Conservation (phyloP, 1,284 basidiomycete species). For the Mycena sp. region DNA sequence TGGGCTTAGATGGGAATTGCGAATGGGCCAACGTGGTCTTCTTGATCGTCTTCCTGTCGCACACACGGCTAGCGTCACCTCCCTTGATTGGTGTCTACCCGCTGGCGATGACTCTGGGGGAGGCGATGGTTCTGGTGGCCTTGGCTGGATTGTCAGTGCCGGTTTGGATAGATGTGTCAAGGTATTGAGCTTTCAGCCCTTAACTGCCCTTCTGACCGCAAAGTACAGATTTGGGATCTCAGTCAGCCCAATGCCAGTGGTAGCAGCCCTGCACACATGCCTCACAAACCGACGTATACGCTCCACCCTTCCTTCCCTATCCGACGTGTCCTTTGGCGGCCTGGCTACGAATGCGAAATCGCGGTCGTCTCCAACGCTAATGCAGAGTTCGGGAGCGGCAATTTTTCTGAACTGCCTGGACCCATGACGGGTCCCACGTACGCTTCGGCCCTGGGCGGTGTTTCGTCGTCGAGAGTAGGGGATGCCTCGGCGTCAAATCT, state of each 20-base stretch:
- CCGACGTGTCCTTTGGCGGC: constrained; percentile 82
- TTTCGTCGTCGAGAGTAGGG: not conserved
- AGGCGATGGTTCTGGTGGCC: constrained; percentile 40
- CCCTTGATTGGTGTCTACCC: constrained; percentile 77
- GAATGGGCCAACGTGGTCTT: constrained; percentile 74
- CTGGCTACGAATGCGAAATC: constrained; percentile 82
- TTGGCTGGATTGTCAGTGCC: constrained; percentile 86
- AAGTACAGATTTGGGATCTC: constrained; percentile 82
- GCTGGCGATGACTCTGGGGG: constrained; percentile 37
- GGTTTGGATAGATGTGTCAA: constrained; percentile 87
- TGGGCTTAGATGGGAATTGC: constrained; percentile 76
- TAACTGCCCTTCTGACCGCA: constrained; percentile 4
- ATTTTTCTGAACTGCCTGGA: constrained; percentile 41
- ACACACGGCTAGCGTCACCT: constrained; percentile 79
- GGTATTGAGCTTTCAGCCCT: constrained; percentile 48
- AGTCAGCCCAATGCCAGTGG: constrained; percentile 54
- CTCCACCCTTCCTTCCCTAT: constrained; percentile 82
- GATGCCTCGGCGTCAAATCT: constrained; percentile 5
- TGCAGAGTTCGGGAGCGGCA: constrained; percentile 60
- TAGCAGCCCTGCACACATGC: constrained; percentile 50
- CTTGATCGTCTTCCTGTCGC: constrained; percentile 83
- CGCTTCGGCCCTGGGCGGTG: constrained; percentile 13
- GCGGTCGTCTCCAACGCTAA: constrained; percentile 77
- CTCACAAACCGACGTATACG: constrained; percentile 72
- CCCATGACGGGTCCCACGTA: constrained; percentile 21